Conservation (phyloP, 2,329 filamentous ascomycete genomes). For the Tolypocladium amazonense region DNA sequence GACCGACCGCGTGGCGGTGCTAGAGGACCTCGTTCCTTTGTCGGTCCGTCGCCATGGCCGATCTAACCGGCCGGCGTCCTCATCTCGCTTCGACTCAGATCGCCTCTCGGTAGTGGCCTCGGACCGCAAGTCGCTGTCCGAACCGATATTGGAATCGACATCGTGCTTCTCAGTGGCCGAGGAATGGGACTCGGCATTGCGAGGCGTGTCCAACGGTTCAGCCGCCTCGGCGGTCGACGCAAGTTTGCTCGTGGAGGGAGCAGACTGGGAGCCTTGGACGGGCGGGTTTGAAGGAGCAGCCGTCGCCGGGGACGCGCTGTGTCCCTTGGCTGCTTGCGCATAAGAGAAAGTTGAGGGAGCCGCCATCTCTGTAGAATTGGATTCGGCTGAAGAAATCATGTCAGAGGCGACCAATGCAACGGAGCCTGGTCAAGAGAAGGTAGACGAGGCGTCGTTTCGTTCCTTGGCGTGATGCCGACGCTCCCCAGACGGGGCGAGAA, state of each 20-base stretch:
- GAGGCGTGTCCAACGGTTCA: constrained; percentile 14
- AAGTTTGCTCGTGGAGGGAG: constrained; percentile 16
- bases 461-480: constrained; percentile 5
- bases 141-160: constrained; percentile 20
- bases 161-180: constrained; percentile 21
- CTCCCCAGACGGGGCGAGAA: constrained; percentile 9
- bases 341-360: constrained; percentile 68
- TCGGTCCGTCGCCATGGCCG: constrained; percentile 31
- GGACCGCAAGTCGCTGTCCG: constrained; percentile 25
- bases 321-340: constrained; percentile 86
- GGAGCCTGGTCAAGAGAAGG: constrained; percentile 7
- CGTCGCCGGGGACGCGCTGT: constrained; percentile 29
- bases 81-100: constrained; percentile 24
- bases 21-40: constrained; percentile 46
- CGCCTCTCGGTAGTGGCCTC: constrained; percentile 21
- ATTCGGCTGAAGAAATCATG: constrained; percentile 16
- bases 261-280: constrained; percentile 16
- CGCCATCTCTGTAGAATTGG: constrained; percentile 34
- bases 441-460: constrained; percentile 6
- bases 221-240: constrained; percentile 11
- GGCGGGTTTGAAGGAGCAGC: constrained; percentile 13
- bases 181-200: constrained; percentile 11
- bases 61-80: constrained; percentile 27
- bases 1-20: constrained; percentile 52
- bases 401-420: constrained; percentile 10